phyloP scores from a whole-genome alignment of 768 basidiomycete species.

The Galerina sulciceps region DNA sequence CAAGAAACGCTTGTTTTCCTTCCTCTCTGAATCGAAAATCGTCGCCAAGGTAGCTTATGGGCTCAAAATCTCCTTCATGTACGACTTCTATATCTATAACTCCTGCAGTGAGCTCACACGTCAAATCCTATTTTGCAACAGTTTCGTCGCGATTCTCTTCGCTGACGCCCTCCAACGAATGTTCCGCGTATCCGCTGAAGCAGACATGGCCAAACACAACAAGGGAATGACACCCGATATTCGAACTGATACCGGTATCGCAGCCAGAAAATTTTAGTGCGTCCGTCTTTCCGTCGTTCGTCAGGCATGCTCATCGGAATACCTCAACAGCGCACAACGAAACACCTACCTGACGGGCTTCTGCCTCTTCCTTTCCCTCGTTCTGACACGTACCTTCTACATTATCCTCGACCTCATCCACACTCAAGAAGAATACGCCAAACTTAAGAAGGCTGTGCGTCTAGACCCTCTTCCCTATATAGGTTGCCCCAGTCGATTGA shows the following conservation, averaged over 20 bases:
- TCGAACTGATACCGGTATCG: constrained; percentile 84
- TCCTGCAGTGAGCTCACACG: not conserved
- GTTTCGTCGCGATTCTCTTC: constrained; percentile 87
- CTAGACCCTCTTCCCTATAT: not conserved
- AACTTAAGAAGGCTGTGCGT: constrained; percentile 68
- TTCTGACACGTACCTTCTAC: constrained; percentile 91
- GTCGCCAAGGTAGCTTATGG: constrained; percentile 89
- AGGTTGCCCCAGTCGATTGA: not conserved
- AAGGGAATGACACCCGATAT: constrained; percentile 57
- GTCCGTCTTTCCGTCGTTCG: constrained; percentile 25
- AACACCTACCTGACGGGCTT: constrained; percentile 94
- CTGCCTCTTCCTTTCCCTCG: constrained; percentile 93
- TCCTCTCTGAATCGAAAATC: constrained; percentile 68
- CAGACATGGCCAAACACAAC: constrained; percentile 64
- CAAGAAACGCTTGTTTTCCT: constrained; percentile 72
- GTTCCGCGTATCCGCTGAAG: constrained; percentile 78
- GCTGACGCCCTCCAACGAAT: constrained; percentile 93
- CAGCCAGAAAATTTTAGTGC: constrained; percentile 94
- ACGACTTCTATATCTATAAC: constrained; percentile 27
- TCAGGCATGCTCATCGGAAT: not conserved
- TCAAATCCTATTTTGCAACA: constrained; percentile 22
- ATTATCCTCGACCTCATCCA: constrained; percentile 92
- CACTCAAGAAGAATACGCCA: constrained; percentile 85
- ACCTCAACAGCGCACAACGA: constrained; percentile 68
- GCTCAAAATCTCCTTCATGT: constrained; percentile 96